These are phyloP conservation scores for Pholiota conissans DNA, from an alignment of 768 basidiomycete genomes.

Conservation along the genomic window DNA sequence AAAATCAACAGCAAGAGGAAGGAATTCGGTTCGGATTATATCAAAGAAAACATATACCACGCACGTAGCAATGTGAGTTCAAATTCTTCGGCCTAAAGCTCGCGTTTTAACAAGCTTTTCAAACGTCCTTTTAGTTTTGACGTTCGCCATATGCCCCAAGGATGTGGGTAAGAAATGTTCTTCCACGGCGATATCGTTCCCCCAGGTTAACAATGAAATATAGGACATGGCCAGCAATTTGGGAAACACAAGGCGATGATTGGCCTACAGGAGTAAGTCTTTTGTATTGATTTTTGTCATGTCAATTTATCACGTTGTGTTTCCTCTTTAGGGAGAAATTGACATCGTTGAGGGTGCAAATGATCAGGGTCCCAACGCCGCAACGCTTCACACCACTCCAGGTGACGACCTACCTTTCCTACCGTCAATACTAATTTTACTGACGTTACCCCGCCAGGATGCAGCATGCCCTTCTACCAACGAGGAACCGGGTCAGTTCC, in stretches of 20 bases:
- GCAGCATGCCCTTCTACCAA: conserved; percentile 24
- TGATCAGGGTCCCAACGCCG: conserved; percentile 34
- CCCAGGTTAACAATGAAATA: not conserved
- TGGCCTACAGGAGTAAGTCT: conserved; percentile 47
- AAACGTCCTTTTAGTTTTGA: conserved; percentile 29
- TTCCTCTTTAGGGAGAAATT: conserved; percentile 32
- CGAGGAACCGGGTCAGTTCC: conserved; percentile 39
- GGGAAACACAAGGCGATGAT: conserved; percentile 46
- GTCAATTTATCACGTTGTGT: not conserved
- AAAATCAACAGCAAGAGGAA: conserved; percentile 45
- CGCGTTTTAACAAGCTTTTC: not conserved
- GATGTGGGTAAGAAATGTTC: conserved; percentile 28
- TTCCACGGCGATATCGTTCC: not conserved
- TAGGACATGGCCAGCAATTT: conserved; percentile 54
- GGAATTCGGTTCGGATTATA: conserved; percentile 54
- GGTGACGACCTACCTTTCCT: conserved; percentile 44
- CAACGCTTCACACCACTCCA: conserved; percentile 37
- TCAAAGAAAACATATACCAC: conserved; percentile 51
- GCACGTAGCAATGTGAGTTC: conserved; percentile 50
- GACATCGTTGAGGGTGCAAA: conserved; percentile 45
- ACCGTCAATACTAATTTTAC: conserved; percentile 9
- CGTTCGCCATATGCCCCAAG: conserved; percentile 38
- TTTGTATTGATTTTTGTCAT: not conserved
- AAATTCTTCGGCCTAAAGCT: not conserved
- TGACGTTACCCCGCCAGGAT: no score